A percentile compares a stretch with the other conserved stretches of the same genome.
These are phyloP conservation scores for Mycena olivaceomarginata DNA, from an alignment of 768 basidiomycete genomes.

Conservation along the genomic window DNA sequence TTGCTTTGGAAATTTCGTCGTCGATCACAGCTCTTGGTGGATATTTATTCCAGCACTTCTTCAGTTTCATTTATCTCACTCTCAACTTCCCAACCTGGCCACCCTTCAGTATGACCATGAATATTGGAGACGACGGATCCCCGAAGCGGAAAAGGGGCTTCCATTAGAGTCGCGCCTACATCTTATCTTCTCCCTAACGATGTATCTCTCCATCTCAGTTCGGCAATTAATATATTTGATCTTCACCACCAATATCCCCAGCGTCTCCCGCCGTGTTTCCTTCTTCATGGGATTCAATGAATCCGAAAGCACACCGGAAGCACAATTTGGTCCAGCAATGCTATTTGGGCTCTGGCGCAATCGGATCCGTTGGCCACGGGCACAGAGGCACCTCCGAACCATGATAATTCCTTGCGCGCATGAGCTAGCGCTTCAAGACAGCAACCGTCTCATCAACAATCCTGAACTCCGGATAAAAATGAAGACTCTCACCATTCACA, in stretches of 20 bases:
- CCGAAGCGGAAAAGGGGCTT: slow-evolving; percentile 10
- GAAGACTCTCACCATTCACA: slow-evolving; percentile 25
- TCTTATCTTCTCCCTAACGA: slow-evolving; percentile 35
- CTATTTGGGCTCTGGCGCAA: slow-evolving; percentile 34
- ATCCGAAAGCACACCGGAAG: no score
- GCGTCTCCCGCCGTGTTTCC: slow-evolving; percentile 9
- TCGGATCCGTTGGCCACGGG: slow-evolving; percentile 7
- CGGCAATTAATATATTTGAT: slow-evolving; percentile 25
- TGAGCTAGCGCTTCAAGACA: slow-evolving; percentile 23
- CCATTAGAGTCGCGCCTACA: slow-evolving; percentile 21
- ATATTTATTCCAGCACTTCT: background rate
- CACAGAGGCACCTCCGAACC: slow-evolving; percentile 1
- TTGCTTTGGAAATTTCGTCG: background rate
- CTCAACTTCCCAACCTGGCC: background rate
- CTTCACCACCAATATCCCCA: slow-evolving; percentile 27
- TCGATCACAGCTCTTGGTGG: background rate
- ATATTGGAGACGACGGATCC: slow-evolving; percentile 5
- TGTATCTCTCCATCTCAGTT: slow-evolving; percentile 29
- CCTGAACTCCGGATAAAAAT: slow-evolving; percentile 22
- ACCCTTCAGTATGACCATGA: slow-evolving; percentile 25
- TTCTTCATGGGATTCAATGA: no score
- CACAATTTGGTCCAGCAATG: background rate
- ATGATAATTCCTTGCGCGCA: slow-evolving; percentile 22
- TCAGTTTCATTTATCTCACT: background rate
- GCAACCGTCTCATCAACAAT: slow-evolving; percentile 4